Conservation (phyloP, 1,284 basidiomycete genomes). For the Tranzscheliella williamsii region DNA sequence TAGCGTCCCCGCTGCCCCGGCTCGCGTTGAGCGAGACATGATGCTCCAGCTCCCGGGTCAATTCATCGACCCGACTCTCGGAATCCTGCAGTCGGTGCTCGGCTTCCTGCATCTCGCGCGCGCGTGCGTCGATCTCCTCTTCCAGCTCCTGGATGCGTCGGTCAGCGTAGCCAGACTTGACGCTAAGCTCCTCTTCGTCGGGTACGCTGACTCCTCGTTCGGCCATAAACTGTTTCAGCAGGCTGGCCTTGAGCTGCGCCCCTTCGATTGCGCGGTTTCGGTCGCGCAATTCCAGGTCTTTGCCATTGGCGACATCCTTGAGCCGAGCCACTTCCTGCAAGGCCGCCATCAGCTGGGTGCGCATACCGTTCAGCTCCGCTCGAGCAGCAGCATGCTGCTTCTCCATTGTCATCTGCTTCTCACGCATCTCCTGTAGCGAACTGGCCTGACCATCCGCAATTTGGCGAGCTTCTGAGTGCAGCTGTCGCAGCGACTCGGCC, state of each 20-base stretch:
- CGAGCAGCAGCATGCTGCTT: slow-evolving; percentile 72
- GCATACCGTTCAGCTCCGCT: slow-evolving; percentile 76
- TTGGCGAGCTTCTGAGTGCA: slow-evolving; percentile 49
- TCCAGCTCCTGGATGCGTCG: slow-evolving; percentile 52
- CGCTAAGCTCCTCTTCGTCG: slow-evolving; percentile 54
- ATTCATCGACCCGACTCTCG: slow-evolving; percentile 51
- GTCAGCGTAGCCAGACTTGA: slow-evolving; percentile 48
- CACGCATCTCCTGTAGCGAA: slow-evolving; percentile 71
- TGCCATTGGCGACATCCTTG: slow-evolving; percentile 61
- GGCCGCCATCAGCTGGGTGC: slow-evolving; percentile 74
- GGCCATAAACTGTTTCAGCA: slow-evolving; percentile 82
- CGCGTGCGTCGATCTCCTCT: slow-evolving; percentile 51
- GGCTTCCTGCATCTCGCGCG: slow-evolving; percentile 46
- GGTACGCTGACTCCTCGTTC: slow-evolving; percentile 68
- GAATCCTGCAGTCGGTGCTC: slow-evolving; percentile 56
- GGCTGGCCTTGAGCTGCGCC: slow-evolving; percentile 73
- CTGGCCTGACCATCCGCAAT: slow-evolving; percentile 60
- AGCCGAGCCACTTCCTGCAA: slow-evolving; percentile 74
- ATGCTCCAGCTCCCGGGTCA: slow-evolving; percentile 51
- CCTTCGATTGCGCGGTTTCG: slow-evolving; percentile 74
- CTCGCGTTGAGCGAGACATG: slow-evolving; percentile 63
- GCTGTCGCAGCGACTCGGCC: slow-evolving; percentile 49
- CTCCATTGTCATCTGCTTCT: slow-evolving; percentile 71
- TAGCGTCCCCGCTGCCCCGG: slow-evolving; percentile 71
- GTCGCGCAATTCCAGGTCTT: slow-evolving; percentile 72